Base-by-base conservation (phyloP, 805 yeast species). In the Candida corydali region DNA sequence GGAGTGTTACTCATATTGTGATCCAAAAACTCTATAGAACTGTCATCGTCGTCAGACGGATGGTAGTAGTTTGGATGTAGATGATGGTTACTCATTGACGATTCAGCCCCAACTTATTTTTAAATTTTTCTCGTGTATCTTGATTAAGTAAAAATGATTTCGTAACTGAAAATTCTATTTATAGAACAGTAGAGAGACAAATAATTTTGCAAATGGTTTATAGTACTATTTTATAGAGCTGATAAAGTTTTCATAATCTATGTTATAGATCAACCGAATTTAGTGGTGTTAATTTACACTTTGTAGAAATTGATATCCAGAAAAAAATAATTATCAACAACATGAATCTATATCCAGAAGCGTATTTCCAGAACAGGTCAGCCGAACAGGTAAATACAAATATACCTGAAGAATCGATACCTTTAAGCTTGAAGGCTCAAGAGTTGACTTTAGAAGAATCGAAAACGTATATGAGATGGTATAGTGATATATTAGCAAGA, bases 381-480 rank as follows among this genome's bases (percentile, higher is more conserved):
- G 45, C 31, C 9, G 44, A 40, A 29, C 45, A 43, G 38, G 15
- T 42, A 29, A 24, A 35, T 28, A 24, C 15, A 16, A 39, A 1
- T 28, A 48, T 48, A 14, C 67, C 62, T 26, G 76, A 74, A 31
- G 43, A 63, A 7, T 47, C 62, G 8, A 71, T 79, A 2, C 86
- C 89, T 0, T 57, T 84, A 34, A 76, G 87, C 2, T 60, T 85
- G n/a, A 68, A 80, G 1, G 72, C 76, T 1, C 75, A 72, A 32
- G 86, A 86, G 40, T 70, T 91, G 31, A 75, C 95, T 0, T 70
- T 72, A 14, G 84, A 82, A 39, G 98, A 91, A 58, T 75, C 79
- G 9, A 78, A 82, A 50, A 84, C 96, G 1, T 91, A 91, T 58
- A 75, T 91, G 47, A 69, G 96, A 46, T 91, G 98, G 98, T 91